Conservation (phyloP, 176 grass and related monocot species). For the Miscanthus lutarioriparius region DNA sequence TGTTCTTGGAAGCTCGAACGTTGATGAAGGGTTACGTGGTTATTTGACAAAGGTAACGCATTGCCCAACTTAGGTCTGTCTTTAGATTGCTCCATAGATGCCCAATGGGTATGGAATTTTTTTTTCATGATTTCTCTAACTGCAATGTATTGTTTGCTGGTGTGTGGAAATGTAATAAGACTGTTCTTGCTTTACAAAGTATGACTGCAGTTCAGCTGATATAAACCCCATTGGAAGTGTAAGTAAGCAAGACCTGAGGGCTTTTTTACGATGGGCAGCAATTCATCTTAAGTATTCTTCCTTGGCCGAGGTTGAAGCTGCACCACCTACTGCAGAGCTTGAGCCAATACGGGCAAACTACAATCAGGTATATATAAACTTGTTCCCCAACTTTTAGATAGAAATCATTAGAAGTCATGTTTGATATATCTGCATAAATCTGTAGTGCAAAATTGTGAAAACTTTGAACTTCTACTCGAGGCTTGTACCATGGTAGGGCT, state of each 20-base stretch:
- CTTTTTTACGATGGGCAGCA: slow-evolving; percentile 88
- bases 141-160: background rate
- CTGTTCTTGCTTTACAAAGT: slow-evolving; percentile 50
- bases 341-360: slow-evolving; percentile 88
- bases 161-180: slow-evolving; percentile 6
- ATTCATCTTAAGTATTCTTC: slow-evolving; percentile 89
- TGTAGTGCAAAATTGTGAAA: slow-evolving; percentile 5
- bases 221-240: slow-evolving; percentile 98
- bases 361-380: slow-evolving; percentile 55
- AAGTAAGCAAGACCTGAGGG: slow-evolving; percentile 90
- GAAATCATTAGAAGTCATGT: background rate
- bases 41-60: slow-evolving; percentile 92
- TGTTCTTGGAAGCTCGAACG: slow-evolving; percentile 94
- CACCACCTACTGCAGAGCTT: slow-evolving; percentile 94
- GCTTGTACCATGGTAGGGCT: slow-evolving; percentile 4
- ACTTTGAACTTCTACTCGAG: background rate
- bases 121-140: background rate
- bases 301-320: slow-evolving; percentile 91
- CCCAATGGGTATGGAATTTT: background rate
- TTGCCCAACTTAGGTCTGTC: background rate
- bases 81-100: background rate
- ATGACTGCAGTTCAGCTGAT: slow-evolving; percentile 98
- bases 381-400: background rate
- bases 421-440: background rate
- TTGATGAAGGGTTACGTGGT: slow-evolving; percentile 95